A percentile compares a stretch with the other conserved stretches of the same genome.
Evolutionary conservation across 164 flowering plant species (phyloP).

Genomic region (Vitis cinerea): DNA sequence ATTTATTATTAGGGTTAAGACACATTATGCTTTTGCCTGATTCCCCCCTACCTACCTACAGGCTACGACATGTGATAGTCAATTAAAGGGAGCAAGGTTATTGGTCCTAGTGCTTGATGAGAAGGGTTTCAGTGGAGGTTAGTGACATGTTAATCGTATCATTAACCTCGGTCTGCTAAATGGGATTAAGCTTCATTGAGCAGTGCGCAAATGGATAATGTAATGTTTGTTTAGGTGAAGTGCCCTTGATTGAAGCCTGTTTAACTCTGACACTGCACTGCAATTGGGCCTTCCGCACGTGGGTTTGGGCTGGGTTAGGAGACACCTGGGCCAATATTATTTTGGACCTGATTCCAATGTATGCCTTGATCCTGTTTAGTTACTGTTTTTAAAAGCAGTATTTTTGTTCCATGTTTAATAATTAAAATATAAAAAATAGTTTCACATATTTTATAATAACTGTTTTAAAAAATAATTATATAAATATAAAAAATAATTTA

Average conservation of each 20-base stretch:
- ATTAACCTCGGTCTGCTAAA: slow-evolving; percentile 3
- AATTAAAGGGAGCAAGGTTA: background rate
- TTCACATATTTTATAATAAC: no score
- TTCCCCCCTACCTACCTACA: slow-evolving; percentile 4
- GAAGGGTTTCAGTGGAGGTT: background rate
- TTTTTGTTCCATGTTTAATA: no score
- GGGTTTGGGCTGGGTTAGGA: background rate
- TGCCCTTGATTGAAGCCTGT: slow-evolving; percentile 1
- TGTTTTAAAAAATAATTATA: no score
- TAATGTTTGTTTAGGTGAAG: background rate
- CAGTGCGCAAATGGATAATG: slow-evolving; percentile 12
- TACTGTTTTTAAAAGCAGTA: no score
- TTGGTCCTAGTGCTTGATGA: no score
- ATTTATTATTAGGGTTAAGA: background rate
- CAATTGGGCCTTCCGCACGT: background rate
- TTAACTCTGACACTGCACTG: no score
- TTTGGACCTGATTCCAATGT: no score
- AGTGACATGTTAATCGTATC: background rate
- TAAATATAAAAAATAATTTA: no score
- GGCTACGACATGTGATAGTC: background rate
- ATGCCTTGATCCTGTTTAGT: no score
- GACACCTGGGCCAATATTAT: background rate
- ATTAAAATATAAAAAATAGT: no score
- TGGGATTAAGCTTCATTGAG: slow-evolving; percentile 18
- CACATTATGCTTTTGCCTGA: background rate